Evolutionary conservation across 2,329 filamentous ascomycete species (phyloP).

Genomic region (Orbilia blumenaviensis): DNA sequence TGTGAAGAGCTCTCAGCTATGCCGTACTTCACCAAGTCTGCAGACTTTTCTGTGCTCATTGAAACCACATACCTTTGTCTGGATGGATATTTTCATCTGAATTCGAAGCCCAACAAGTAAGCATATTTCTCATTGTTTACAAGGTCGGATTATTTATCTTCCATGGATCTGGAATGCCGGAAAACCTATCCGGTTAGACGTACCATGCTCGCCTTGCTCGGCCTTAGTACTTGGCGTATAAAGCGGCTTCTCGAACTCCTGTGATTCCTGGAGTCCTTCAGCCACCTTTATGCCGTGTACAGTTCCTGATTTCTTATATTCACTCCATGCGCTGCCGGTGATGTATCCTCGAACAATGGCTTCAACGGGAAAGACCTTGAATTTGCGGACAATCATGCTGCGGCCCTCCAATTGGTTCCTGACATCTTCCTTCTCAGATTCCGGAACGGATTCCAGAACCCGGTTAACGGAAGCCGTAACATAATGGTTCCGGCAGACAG

Average conservation of each 20-base stretch:
- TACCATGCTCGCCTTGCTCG: conserved; percentile 72
- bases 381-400: conserved; percentile 78
- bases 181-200: conserved; percentile 25
- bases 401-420: conserved; percentile 70
- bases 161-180: conserved; percentile 9
- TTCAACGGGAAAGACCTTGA: conserved; percentile 80
- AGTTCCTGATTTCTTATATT: conserved; percentile 77
- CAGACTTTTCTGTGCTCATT: not conserved
- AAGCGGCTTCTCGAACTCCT: conserved; percentile 74
- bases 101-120: conserved; percentile 8
- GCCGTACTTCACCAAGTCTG: not conserved
- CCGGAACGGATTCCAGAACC: conserved; percentile 35
- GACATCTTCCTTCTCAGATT: conserved; percentile 59
- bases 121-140: conserved; percentile 11
- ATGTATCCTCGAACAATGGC: conserved; percentile 91
- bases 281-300: conserved; percentile 80
- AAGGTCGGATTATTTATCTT: conserved; percentile 14
- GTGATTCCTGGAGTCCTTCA: conserved; percentile 74
- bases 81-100: conserved; percentile 83
- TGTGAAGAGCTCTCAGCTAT: conserved; percentile 46
- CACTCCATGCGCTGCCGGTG: conserved; percentile 82
- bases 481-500: conserved; percentile 70
- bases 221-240: conserved; percentile 89
- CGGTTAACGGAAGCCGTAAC: conserved; percentile 68
- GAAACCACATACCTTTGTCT: conserved; percentile 65